These are phyloP conservation scores for Populus alba DNA, from an alignment of 345 rosid species.

Conservation along the genomic window DNA sequence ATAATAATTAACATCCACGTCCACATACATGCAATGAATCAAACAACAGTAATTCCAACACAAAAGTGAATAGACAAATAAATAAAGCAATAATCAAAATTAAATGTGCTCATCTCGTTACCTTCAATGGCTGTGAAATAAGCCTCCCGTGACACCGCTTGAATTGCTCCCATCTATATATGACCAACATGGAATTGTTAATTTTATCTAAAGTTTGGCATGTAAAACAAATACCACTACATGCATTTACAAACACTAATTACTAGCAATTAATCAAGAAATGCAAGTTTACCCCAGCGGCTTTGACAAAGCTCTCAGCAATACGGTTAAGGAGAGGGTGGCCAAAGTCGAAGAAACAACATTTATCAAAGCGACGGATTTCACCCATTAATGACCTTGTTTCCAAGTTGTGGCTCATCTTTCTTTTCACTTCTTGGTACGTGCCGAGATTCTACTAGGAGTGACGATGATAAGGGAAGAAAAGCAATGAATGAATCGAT, in stretches of 20 bases:
- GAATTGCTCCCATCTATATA: constrained; percentile 84
- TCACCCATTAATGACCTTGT: constrained; percentile 48
- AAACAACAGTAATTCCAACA: neutral
- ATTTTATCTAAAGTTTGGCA: neutral
- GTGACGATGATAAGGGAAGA: too few species aligned
- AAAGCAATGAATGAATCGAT: neutral
- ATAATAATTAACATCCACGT: neutral
- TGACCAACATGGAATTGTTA: neutral
- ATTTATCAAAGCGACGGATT: constrained; percentile 53
- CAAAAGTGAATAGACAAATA: neutral
- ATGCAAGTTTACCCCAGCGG: constrained; percentile 59
- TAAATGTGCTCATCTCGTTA: neutral
- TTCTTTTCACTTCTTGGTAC: too few species aligned
- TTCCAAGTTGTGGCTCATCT: constrained; percentile 36
- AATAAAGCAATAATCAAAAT: neutral
- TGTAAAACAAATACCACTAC: neutral
- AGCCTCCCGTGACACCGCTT: constrained; percentile 75
- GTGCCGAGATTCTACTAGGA: neutral
- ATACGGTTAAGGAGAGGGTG: constrained; percentile 94
- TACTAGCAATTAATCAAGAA: neutral
- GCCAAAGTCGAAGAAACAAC: constrained; percentile 70
- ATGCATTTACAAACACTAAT: neutral
- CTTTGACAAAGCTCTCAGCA: constrained; percentile 83
- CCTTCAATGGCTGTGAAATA: constrained; percentile 67
- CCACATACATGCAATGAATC: neutral